Conservation (phyloP, 2,329 filamentous ascomycete genomes). For the Incumbomyces delicatus region DNA sequence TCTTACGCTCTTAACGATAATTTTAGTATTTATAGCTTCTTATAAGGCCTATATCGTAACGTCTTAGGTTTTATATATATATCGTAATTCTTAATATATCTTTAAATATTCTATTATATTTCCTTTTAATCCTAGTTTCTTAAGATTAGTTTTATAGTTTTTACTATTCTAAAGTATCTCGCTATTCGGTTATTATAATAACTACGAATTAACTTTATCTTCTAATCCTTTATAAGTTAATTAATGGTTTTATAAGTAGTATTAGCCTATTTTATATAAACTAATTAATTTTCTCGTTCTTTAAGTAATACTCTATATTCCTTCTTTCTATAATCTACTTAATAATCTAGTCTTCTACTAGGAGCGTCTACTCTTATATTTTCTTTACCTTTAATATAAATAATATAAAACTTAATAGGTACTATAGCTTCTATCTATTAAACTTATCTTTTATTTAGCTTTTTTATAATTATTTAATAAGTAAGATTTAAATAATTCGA, state of each 20-base stretch:
- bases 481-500: slow-evolving; percentile 14
- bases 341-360: slow-evolving; percentile 11
- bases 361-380: slow-evolving; percentile 12
- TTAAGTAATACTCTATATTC: neutral
- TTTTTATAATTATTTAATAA: slow-evolving; percentile 13
- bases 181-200: too few species aligned
- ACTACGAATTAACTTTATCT: slow-evolving; percentile 4
- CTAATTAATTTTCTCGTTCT: neutral
- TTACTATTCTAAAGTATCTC: too few species aligned
- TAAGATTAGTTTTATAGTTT: slow-evolving; percentile 11
- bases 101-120: slow-evolving; percentile 6
- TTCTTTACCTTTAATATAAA: slow-evolving; percentile 10
- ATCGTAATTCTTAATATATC: slow-evolving; percentile 9
- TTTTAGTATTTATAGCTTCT: slow-evolving; percentile 6
- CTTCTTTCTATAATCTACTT: slow-evolving; percentile 3
- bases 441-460: slow-evolving; percentile 9
- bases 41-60: slow-evolving; percentile 9
- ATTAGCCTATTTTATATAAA: slow-evolving; percentile 2
- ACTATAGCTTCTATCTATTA: slow-evolving; percentile 3
- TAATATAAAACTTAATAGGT: slow-evolving; percentile 12
- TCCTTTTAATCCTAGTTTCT: slow-evolving; percentile 6
- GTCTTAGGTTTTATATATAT: slow-evolving; percentile 9
- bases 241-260: neutral
- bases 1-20: slow-evolving; percentile 19
- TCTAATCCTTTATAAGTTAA: neutral